Evolutionary conservation across 352 stramenopile species (phyloP).

Genomic region (Phytophthora palmivora): DNA sequence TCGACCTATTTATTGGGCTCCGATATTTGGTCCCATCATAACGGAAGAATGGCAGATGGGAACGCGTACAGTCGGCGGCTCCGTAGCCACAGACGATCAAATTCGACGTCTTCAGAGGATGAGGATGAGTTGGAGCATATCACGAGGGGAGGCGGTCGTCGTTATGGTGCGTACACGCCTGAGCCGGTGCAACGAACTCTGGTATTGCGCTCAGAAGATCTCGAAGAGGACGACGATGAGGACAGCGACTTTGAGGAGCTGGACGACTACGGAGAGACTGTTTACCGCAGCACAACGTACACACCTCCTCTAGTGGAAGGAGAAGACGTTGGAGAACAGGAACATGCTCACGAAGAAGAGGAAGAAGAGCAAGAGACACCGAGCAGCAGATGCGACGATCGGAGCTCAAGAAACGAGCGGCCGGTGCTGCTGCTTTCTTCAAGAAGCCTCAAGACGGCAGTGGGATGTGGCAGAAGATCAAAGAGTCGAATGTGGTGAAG

Average conservation of each 20-base stretch:
- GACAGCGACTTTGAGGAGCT: conserved; percentile 50
- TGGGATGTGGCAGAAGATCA: conserved; percentile 24
- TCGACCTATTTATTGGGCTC: neutral
- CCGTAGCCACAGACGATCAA: conserved; percentile 23
- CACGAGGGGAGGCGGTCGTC: conserved; percentile 4
- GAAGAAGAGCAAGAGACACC: conserved; percentile 31
- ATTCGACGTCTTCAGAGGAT: conserved; percentile 32
- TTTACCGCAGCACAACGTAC: conserved; percentile 39
- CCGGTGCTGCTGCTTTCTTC: conserved; percentile 42
- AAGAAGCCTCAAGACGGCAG: conserved; percentile 4
- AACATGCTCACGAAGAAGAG: conserved; percentile 35
- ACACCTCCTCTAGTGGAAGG: conserved; percentile 22
- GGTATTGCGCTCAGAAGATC: conserved; percentile 48
- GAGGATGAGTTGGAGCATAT: conserved; percentile 19
- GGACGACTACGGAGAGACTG: conserved; percentile 38
- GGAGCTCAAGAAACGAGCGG: conserved; percentile 41
- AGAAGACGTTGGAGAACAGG: conserved; percentile 38
- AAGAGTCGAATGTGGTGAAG: conserved; percentile 30
- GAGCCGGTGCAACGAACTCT: conserved; percentile 70
- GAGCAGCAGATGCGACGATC: conserved; percentile 31
- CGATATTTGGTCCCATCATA: conserved; percentile 5
- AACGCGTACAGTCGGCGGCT: conserved; percentile 40
- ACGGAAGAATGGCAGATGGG: conserved; percentile 25
- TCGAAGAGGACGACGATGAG: conserved; percentile 53
- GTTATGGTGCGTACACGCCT: conserved; percentile 49